Conservation (phyloP, 192 early-diverging fungal species). For the Coemansia sp. region DNA sequence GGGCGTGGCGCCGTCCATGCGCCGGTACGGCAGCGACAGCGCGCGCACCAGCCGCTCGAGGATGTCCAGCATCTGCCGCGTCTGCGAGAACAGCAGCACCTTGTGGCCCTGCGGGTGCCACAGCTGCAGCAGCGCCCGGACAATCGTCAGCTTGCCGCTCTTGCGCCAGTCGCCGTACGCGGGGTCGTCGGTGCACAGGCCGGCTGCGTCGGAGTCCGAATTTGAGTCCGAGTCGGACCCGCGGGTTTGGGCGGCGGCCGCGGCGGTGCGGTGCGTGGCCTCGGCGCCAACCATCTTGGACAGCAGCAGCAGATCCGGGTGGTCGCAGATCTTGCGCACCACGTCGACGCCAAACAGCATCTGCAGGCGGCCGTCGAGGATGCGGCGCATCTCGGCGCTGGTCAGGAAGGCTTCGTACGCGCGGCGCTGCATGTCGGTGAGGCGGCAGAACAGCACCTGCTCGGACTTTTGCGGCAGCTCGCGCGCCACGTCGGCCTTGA, state of each 20-base stretch:
- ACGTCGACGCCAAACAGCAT: slow-evolving; percentile 87
- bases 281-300: slow-evolving; percentile 23
- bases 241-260: neutral
- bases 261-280: slow-evolving; percentile 2
- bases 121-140: slow-evolving; percentile 73
- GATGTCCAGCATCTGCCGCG: slow-evolving; percentile 93
- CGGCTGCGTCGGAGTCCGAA: neutral
- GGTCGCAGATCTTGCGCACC: slow-evolving; percentile 95
- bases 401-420: slow-evolving; percentile 71
- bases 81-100: slow-evolving; percentile 91
- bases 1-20: slow-evolving; percentile 96
- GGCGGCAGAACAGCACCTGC: slow-evolving; percentile 87
- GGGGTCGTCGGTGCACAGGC: neutral
- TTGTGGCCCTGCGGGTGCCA: slow-evolving; percentile 84
- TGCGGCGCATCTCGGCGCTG: slow-evolving; percentile 68
- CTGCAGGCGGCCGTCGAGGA: slow-evolving; percentile 75
- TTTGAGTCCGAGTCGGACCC: neutral
- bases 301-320: slow-evolving; percentile 69
- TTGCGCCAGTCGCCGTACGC: slow-evolving; percentile 44
- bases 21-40: slow-evolving; percentile 60
- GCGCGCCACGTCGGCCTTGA: slow-evolving; percentile 88
- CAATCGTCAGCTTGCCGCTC: slow-evolving; percentile 88
- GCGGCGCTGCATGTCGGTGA: slow-evolving; percentile 68
- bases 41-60: slow-evolving; percentile 67
- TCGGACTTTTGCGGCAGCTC: slow-evolving; percentile 90